A percentile compares a stretch with the other conserved stretches of the same genome.
Evolutionary conservation across 2,329 filamentous ascomycete species (phyloP).

Genomic region (Amauroascus verrucosus): DNA sequence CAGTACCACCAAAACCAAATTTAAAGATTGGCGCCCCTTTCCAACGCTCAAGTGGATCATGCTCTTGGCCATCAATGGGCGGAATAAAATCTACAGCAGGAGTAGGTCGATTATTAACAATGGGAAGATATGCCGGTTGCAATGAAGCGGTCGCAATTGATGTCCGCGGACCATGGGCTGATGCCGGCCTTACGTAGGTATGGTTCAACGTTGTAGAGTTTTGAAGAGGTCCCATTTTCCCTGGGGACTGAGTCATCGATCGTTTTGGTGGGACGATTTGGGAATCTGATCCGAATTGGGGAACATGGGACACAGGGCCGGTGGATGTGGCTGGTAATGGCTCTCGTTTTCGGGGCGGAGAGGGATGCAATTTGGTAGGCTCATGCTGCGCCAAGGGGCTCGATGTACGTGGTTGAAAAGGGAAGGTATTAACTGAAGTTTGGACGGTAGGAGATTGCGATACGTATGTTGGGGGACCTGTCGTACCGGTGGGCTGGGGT

Average conservation of each 20-base stretch:
- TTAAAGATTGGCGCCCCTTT: conserved; percentile 75
- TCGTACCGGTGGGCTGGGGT: conserved; percentile 24
- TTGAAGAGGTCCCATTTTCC: conserved; percentile 43
- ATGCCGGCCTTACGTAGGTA: conserved; percentile 44
- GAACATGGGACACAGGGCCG: background rate
- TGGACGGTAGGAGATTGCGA: conserved; percentile 29
- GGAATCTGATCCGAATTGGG: conserved; percentile 14
- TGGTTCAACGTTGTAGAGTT: conserved; percentile 33
- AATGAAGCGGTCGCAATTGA: conserved; percentile 26
- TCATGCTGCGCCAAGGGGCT: conserved; percentile 50
- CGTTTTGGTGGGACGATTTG: conserved; percentile 37
- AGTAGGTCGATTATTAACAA: conserved; percentile 34
- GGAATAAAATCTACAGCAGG: conserved; percentile 46
- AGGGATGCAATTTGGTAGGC: background rate
- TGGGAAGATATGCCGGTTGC: conserved; percentile 6
- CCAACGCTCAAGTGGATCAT: conserved; percentile 80
- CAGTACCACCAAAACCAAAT: conserved; percentile 76
- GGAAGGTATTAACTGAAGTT: conserved; percentile 27
- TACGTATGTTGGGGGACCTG: conserved; percentile 30
- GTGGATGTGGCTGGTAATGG: background rate
- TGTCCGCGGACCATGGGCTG: conserved; percentile 40
- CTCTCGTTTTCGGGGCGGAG: conserved; percentile 2
- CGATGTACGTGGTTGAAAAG: conserved; percentile 55
- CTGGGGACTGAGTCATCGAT: conserved; percentile 51
- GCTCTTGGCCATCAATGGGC: conserved; percentile 46